These are phyloP conservation scores for Byssothecium circinans DNA, from an alignment of 2,329 filamentous ascomycete genomes.

Conservation along the genomic window DNA sequence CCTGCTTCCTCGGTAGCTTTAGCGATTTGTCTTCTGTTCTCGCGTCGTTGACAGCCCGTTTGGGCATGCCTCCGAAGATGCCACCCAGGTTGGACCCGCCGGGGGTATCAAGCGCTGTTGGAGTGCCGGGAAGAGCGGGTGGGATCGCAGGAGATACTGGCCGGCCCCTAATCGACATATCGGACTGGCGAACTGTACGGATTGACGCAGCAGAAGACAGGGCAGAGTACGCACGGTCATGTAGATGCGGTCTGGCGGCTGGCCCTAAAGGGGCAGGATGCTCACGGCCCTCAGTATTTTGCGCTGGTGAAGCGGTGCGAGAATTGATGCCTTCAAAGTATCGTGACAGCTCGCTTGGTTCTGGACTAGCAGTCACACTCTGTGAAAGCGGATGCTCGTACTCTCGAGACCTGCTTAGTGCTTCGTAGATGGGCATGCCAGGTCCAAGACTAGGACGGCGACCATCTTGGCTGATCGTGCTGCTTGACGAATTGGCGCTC, in stretches of 20 bases:
- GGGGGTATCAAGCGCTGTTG: slow-evolving; percentile 47
- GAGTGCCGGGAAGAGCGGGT: slow-evolving; percentile 49
- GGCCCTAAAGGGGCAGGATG: slow-evolving; percentile 13
- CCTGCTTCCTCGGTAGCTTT: slow-evolving; percentile 50
- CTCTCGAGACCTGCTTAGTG: slow-evolving; percentile 54
- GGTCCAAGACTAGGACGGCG: slow-evolving; percentile 60
- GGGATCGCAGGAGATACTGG: slow-evolving; percentile 44
- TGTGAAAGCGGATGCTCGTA: slow-evolving; percentile 74
- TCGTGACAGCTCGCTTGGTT: slow-evolving; percentile 44
- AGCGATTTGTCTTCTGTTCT: slow-evolving; percentile 42
- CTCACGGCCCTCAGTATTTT: slow-evolving; percentile 27
- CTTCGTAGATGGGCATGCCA: slow-evolving; percentile 59
- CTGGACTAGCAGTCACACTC: slow-evolving; percentile 71
- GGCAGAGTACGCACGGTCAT: slow-evolving; percentile 46
- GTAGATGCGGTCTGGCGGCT: slow-evolving; percentile 26
- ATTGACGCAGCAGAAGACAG: slow-evolving; percentile 48
- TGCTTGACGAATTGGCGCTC: slow-evolving; percentile 56
- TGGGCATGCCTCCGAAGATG: slow-evolving; percentile 50
- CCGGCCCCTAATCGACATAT: slow-evolving; percentile 30
- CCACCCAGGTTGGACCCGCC: slow-evolving; percentile 47
- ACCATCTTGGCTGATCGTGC: slow-evolving; percentile 57
- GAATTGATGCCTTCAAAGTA: slow-evolving; percentile 43
- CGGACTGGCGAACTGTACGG: slow-evolving; percentile 49
- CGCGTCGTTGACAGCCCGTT: slow-evolving; percentile 51
- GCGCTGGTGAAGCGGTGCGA: slow-evolving; percentile 46